Conservation (phyloP, 129 eudicot genomes). For the Artemisia argyi region DNA sequence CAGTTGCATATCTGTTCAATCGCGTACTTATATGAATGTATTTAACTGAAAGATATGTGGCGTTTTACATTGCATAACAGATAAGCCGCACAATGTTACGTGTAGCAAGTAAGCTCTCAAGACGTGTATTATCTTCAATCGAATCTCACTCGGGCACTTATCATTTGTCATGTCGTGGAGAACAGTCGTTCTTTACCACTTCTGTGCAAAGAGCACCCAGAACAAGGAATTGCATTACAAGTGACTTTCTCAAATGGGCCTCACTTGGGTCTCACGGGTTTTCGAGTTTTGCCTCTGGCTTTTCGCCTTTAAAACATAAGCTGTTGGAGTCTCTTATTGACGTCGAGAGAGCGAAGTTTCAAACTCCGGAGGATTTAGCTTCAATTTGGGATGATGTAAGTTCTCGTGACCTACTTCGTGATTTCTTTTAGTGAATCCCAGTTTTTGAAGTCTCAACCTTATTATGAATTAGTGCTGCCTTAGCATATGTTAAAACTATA, state of each 20-base stretch:
- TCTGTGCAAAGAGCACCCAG: conserved; percentile 27
- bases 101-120: conserved; percentile 36
- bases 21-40: background rate
- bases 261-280: conserved; percentile 42
- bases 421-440: background rate
- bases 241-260: conserved; percentile 45
- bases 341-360: conserved; percentile 59
- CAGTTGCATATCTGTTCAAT: background rate
- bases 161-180: conserved; percentile 14
- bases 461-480: background rate
- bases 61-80: conserved; percentile 35
- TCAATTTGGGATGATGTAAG: conserved; percentile 87
- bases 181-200: conserved; percentile 22
- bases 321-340: conserved; percentile 77
- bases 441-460: background rate
- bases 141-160: conserved; percentile 5
- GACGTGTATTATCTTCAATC: conserved; percentile 31
- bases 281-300: conserved; percentile 76
- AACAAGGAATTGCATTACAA: conserved; percentile 25
- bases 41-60: background rate
- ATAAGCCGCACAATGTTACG: conserved; percentile 46
- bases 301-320: conserved; percentile 66
- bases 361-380: conserved; percentile 70
- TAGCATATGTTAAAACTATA: background rate
- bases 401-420: conserved; percentile 16